These are phyloP conservation scores for Blastocladiella britannica DNA, from an alignment of 192 early-diverging fungal genomes.

Conservation along the genomic window DNA sequence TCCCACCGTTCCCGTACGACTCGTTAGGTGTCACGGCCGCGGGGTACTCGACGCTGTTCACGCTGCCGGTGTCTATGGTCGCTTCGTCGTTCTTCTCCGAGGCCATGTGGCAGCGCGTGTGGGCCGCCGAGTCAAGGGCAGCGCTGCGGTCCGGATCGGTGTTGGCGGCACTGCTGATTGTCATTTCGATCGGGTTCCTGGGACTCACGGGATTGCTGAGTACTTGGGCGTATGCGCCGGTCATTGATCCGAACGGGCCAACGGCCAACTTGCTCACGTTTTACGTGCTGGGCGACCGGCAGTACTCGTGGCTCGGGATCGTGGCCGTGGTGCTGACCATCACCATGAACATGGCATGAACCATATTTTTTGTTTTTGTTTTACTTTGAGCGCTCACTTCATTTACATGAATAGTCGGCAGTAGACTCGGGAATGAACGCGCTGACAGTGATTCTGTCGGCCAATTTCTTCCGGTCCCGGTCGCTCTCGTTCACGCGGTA, in stretches of 20 bases:
- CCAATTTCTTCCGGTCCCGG: neutral
- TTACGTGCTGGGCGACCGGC: conserved; percentile 16
- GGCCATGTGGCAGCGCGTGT: conserved; percentile 29
- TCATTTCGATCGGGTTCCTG: conserved; percentile 14
- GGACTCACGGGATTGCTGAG: conserved; percentile 18
- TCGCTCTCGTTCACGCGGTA: neutral
- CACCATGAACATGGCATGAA: conserved; percentile 27
- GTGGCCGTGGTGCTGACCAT: conserved; percentile 14
- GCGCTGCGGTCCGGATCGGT: conserved; percentile 11
- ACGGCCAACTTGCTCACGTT: conserved; percentile 2
- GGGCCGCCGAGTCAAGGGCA: conserved; percentile 17
- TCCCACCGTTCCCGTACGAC: conserved; percentile 9
- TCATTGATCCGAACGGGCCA: too few species aligned
- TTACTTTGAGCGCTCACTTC: neutral
- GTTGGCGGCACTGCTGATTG: conserved; percentile 12
- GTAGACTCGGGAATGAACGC: conserved; percentile 27
- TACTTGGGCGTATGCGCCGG: neutral
- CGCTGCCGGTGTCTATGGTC: conserved; percentile 15
- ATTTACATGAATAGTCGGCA: conserved; percentile 8
- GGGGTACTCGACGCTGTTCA: conserved; percentile 18
- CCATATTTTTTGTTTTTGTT: neutral
- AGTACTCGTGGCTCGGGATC: conserved; percentile 11
- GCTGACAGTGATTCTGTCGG: conserved; percentile 11
- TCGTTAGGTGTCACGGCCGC: conserved; percentile 10
- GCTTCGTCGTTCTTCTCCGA: conserved; percentile 22